A percentile compares a stretch with the other conserved stretches of the same genome.
These are phyloP conservation scores for Brasilioporus rufonigricans DNA, from an alignment of 768 basidiomycete species.

Conservation along the genomic window DNA sequence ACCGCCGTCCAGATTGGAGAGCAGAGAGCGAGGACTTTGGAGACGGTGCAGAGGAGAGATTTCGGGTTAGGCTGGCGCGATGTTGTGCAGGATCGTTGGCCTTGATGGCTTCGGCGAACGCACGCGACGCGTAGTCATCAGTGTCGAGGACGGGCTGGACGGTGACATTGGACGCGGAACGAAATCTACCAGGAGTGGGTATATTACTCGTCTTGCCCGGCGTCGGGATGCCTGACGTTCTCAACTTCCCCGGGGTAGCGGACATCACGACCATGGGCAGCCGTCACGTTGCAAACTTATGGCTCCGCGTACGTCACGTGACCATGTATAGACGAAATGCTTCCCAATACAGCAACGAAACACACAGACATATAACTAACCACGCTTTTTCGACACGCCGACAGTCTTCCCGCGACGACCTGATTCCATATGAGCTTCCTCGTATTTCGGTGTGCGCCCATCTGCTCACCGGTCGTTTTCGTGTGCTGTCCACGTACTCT, in stretches of 20 bases:
- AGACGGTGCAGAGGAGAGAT: slow-evolving; percentile 45
- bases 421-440: slow-evolving; percentile 28
- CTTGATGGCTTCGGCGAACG: slow-evolving; percentile 78
- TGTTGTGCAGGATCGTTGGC: slow-evolving; percentile 79
- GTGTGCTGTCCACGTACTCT: slow-evolving; percentile 99
- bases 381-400: slow-evolving; percentile 92
- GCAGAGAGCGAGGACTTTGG: slow-evolving; percentile 41
- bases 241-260: slow-evolving; percentile 43
- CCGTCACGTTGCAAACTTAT: background rate
- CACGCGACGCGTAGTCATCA: slow-evolving; percentile 63
- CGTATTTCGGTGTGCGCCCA: background rate
- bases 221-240: slow-evolving; percentile 44
- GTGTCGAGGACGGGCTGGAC: slow-evolving; percentile 31
- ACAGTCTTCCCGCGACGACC: slow-evolving; percentile 96
- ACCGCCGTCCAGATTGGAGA: slow-evolving; percentile 40
- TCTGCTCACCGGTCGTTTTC: slow-evolving; percentile 84
- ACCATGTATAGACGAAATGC: background rate
- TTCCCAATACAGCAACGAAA: background rate
- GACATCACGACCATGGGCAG: slow-evolving; percentile 29
- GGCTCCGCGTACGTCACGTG: slow-evolving; percentile 20
- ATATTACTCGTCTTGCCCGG: slow-evolving; percentile 50
- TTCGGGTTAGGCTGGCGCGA: slow-evolving; percentile 42
- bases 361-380: slow-evolving; percentile 31
- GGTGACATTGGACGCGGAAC: slow-evolving; percentile 58
- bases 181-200: slow-evolving; percentile 69